These are phyloP conservation scores for Sphagnurus paluster DNA, from an alignment of 1,284 basidiomycete species.

Conservation along the genomic window DNA sequence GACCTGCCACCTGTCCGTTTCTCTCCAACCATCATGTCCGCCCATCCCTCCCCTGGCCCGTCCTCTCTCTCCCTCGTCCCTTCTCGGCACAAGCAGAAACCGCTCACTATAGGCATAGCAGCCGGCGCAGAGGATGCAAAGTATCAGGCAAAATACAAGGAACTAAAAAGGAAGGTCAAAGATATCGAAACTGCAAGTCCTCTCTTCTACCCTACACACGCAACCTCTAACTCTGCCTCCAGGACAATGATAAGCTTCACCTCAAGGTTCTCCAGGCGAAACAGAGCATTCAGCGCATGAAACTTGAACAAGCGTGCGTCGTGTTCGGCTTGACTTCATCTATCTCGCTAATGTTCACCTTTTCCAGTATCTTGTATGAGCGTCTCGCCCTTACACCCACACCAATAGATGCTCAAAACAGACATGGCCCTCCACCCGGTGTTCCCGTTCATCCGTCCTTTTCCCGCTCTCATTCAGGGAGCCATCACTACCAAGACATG, in stretches of 20 bases:
- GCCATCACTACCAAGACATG: conserved; percentile 39
- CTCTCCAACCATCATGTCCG: conserved; percentile 52
- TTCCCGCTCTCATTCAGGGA: conserved; percentile 31
- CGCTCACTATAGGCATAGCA: conserved; percentile 61
- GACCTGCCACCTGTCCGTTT: conserved; percentile 32
- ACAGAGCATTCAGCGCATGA: conserved; percentile 85
- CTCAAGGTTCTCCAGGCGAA: conserved; percentile 82
- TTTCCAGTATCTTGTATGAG: conserved; percentile 73
- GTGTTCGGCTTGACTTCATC: conserved; percentile 19
- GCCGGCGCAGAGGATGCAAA: conserved; percentile 85
- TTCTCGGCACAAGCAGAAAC: conserved; percentile 51
- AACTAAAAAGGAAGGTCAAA: conserved; percentile 85
- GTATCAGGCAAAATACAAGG: conserved; percentile 88
- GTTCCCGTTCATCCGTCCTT: conserved; percentile 35
- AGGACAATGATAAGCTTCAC: conserved; percentile 89
- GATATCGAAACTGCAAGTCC: conserved; percentile 79
- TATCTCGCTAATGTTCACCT: conserved; percentile 21
- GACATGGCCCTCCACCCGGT: conserved; percentile 35
- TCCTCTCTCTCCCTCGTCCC: conserved; percentile 29
- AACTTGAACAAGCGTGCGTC: conserved; percentile 86
- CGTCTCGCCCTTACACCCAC: conserved; percentile 62
- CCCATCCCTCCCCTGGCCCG: conserved; percentile 52
- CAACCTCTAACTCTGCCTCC: conserved; percentile 22
- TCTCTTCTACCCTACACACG: conserved; percentile 1
- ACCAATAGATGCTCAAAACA: conserved; percentile 48